phyloP scores from a whole-genome alignment of 1,284 basidiomycete genomes.

The Boletus semigastroideus region DNA sequence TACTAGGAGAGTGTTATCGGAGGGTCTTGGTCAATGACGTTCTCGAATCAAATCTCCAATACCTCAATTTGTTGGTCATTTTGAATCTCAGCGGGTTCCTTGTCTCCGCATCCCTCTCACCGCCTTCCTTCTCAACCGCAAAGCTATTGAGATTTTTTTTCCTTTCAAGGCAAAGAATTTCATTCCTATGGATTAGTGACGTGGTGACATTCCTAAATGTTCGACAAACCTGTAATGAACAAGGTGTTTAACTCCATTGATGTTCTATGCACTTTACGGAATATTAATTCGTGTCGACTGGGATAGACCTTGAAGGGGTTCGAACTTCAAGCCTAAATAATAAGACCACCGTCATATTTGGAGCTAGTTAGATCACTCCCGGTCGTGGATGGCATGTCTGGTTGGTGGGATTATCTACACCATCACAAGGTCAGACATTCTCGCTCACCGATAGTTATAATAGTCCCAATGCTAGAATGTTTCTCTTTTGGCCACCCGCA shows the following conservation, averaged over 20 bases:
- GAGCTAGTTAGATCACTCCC: too few species aligned
- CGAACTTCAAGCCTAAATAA: too few species aligned
- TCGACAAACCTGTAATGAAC: not conserved
- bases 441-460: slow-evolving; percentile 15
- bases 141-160: not conserved
- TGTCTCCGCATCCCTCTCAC: not conserved
- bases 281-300: too few species aligned
- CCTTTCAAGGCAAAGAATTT: too few species aligned
- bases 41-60: slow-evolving; percentile 11
- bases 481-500: not conserved
- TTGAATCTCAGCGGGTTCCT: slow-evolving; percentile 8
- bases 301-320: too few species aligned
- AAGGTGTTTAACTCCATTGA: not conserved
- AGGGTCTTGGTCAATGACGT: slow-evolving; percentile 7
- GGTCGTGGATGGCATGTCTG: not conserved
- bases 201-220: not conserved
- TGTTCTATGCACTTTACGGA: too few species aligned
- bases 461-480: not conserved
- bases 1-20: not conserved
- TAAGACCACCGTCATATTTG: too few species aligned
- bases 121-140: not conserved
- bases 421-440: not conserved
- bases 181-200: not conserved
- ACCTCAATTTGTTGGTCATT: slow-evolving; percentile 11
- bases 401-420: slow-evolving; percentile 3